A percentile compares a stretch with the other conserved stretches of the same genome.
Evolutionary conservation across 192 early-diverging fungal genomes (phyloP).

Genomic region (Linnemannia exigua): DNA sequence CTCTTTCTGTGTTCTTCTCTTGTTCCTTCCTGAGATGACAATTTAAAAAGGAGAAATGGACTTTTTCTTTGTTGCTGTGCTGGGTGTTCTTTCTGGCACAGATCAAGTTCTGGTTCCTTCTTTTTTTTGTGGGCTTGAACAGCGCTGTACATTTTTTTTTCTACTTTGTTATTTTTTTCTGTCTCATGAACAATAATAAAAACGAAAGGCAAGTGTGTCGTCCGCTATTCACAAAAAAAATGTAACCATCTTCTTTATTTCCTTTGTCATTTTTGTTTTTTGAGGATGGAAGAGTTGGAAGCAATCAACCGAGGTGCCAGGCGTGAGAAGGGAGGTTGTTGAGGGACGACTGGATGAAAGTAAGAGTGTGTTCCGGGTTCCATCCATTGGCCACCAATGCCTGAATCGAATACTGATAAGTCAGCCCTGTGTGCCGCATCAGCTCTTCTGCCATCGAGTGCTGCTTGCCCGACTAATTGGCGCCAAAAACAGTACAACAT

Average conservation of each 20-base stretch:
- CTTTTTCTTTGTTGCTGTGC: not conserved
- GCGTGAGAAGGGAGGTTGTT: conserved; percentile 6
- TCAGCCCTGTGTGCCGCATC: conserved; percentile 27
- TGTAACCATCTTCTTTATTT: not conserved
- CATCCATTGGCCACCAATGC: conserved; percentile 26
- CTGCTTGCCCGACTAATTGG: conserved; percentile 35
- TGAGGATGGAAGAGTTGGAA: not conserved
- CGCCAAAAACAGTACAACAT: too few relatives aligned
- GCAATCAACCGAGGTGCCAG: conserved; percentile 1
- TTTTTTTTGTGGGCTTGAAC: conserved; percentile 1
- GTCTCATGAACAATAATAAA: conserved; percentile 1
- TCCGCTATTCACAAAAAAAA: not conserved
- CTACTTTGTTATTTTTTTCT: not conserved
- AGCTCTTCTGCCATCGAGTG: conserved; percentile 33
- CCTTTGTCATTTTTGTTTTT: conserved; percentile 7
- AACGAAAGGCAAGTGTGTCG: not conserved
- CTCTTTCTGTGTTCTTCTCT: not conserved
- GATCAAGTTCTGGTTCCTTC: not conserved
- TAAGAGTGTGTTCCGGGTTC: conserved; percentile 24
- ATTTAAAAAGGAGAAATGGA: not conserved
- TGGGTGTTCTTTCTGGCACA: not conserved
- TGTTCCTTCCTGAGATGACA: conserved; percentile 2
- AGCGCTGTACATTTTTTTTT: not conserved
- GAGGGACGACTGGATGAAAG: conserved; percentile 9
- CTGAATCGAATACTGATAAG: conserved; percentile 32